Evolutionary conservation across 352 stramenopile species (phyloP), one percentile per base, ranked within the genome.

Genomic region (Globisporangium acanthophoron): DNA sequence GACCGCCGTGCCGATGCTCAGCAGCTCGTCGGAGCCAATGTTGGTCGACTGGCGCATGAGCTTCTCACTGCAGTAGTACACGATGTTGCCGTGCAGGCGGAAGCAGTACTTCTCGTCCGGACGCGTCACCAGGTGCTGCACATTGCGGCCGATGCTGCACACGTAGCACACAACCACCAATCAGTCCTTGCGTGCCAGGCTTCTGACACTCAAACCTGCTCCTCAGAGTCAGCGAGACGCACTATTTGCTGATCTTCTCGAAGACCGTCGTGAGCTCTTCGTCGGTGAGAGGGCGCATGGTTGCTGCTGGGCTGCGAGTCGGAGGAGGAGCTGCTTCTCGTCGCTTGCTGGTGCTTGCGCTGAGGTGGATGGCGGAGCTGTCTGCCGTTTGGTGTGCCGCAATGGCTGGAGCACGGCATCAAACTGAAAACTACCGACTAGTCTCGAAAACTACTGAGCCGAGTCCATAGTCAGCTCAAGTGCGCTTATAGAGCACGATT

Each of bases 171-270:
- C 9, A 50, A 0, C 49, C 8, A 63, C 29, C 58, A 9, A 9
- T 37, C 31, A 37, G 31, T 5, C 9, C 9, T 6, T 37, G 31
- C 31, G 6, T 11, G 31, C 31, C 6, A 37, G 9, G 31, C 31
- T 6, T 24, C 21, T 24, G 21, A 24, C 21, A 24, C 21, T 24
- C 21, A 24, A 24, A 1, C 21, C 21, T 24, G 21, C 21, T 24
- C 27, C 20, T 24, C 15, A 0, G 27, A 18, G 45, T 21, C 12
- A 29, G 18, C 27, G 13, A 13, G 50, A 84, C 76, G 54, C 76
- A 88, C 76, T 98, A 99, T 82, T 99, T 98, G 62, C 93, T 97
- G 58, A 99, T 86, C 84, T 99, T 99, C 65, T 99, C 91, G 74
- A 99, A 99, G 39, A 99, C 79, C 13, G 87, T 97, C 73, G 78